Evolutionary conservation across 2,329 filamentous ascomycete species (phyloP).

Genomic region (Helotiales sp.): DNA sequence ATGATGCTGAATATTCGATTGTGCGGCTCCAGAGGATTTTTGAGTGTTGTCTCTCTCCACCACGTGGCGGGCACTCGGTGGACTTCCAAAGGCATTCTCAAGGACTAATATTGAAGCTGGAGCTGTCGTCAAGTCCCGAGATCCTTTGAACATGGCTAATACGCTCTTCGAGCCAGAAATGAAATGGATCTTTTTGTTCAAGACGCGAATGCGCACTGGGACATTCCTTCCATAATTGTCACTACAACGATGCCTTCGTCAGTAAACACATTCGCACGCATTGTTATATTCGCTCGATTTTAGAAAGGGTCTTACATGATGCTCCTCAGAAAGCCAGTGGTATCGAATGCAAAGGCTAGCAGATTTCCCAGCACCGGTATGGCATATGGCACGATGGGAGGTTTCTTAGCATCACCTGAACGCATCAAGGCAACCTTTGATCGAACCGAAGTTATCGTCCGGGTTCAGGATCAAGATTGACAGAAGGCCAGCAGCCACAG

Average conservation of each 20-base stretch:
- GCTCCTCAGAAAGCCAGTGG: conserved; percentile 18
- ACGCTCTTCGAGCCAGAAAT: conserved; percentile 31
- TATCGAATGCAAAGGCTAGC: conserved; percentile 29
- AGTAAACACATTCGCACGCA: background rate
- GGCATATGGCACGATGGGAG: conserved; percentile 30
- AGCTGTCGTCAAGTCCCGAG: conserved; percentile 26
- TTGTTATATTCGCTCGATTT: too few species aligned
- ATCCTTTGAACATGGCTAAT: conserved; percentile 28
- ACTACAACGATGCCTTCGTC: conserved; percentile 8
- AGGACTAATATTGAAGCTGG: conserved; percentile 22
- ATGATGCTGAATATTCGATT: conserved; percentile 28
- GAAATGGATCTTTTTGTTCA: conserved; percentile 25
- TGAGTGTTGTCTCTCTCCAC: conserved; percentile 29
- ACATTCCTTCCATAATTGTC: conserved; percentile 23
- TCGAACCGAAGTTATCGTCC: conserved; percentile 14
- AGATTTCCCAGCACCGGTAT: conserved; percentile 32
- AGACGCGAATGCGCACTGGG: conserved; percentile 28
- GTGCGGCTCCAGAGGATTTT: conserved; percentile 18
- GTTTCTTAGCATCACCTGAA: conserved; percentile 17
- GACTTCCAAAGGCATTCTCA: conserved; percentile 30
- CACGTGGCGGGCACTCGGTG: conserved; percentile 9
- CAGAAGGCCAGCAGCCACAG: background rate
- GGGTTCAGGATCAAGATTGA: conserved; percentile 14
- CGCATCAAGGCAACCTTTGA: conserved; percentile 12
- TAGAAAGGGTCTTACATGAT: conserved; percentile 19